phyloP scores from a whole-genome alignment of 768 basidiomycete genomes.

The Amanita thiersii region DNA sequence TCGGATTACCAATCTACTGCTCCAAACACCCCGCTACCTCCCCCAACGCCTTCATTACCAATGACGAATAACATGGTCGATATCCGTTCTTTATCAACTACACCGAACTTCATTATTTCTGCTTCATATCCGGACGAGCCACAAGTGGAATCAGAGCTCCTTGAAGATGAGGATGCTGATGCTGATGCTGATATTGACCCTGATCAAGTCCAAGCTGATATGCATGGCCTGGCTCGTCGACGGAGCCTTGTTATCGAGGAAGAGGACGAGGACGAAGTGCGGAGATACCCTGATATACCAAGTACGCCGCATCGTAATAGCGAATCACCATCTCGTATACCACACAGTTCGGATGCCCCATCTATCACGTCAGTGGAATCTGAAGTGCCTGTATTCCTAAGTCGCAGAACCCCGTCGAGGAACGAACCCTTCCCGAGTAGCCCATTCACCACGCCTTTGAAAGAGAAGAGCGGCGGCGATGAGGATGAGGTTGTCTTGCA shows the following conservation, averaged over 20 bases:
- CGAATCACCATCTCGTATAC: slow-evolving; percentile 26
- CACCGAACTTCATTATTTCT: slow-evolving; percentile 28
- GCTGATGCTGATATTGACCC: slow-evolving; percentile 17
- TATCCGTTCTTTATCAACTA: slow-evolving; percentile 32
- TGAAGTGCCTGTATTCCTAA: slow-evolving; percentile 43
- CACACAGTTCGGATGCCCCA: slow-evolving; percentile 46
- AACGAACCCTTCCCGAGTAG: slow-evolving; percentile 59
- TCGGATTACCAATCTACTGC: slow-evolving; percentile 40
- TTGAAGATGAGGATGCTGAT: slow-evolving; percentile 3
- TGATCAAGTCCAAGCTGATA: too few relatives aligned
- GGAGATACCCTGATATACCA: slow-evolving; percentile 31
- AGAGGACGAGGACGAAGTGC: slow-evolving; percentile 21
- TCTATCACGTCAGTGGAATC: slow-evolving; percentile 40
- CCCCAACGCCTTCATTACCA: slow-evolving; percentile 41
- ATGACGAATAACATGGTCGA: slow-evolving; percentile 28
- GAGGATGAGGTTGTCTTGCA: slow-evolving; percentile 67
- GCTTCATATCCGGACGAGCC: neutral
- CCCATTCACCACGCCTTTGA: slow-evolving; percentile 65
- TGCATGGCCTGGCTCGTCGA: slow-evolving; percentile 37
- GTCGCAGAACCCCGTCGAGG: slow-evolving; percentile 38
- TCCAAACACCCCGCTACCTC: slow-evolving; percentile 54
- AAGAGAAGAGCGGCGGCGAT: slow-evolving; percentile 47
- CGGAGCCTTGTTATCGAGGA: slow-evolving; percentile 54
- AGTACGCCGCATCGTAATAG: slow-evolving; percentile 33
- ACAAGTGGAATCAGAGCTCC: neutral